Base-by-base conservation (phyloP, 345 rosid genomes). In the Ricinus communis region DNA sequence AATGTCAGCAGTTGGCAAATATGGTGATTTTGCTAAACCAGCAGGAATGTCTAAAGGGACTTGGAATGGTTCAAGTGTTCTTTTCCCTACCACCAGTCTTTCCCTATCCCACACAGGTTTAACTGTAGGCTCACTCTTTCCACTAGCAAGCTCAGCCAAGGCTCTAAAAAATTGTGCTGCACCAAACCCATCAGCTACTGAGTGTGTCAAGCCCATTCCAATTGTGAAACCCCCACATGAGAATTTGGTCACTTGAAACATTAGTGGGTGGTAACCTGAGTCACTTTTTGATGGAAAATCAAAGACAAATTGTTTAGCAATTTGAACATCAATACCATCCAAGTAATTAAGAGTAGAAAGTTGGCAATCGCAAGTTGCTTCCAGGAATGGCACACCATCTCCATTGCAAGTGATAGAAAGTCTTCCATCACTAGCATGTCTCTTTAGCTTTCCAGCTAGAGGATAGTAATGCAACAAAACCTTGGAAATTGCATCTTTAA, bases 81-180 rank as follows among this genome's bases (percentile, higher is more conserved):
- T 7, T 49, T 59, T 47, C 6, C 60, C 46, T 53, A 31, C 70
- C 10, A 69, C 73, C 1, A 87, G 75, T 28, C 43, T 69, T 46
- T 83, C 79, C 63, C 91, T 77, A 33, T 85, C 82, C 91, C 91
- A 87, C 5, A 85, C 80, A 0, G 88, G 91, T 22, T 85, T 73
- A 61, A 67, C 71, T 7, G 80, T 63, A 22, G 89, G 89, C 55
- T 79, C 79, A 43, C 46, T 65, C 66, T 72, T 78, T 27, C 62
- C 77, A 56, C 75, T 71, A 19, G 80, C 80, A 41, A 85, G 60
- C 74, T 87, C 89, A 28, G 82, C 77, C 49, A 85, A 41, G 50
- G 89, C 80, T 73, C 71, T 77, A 25, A 77, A 86, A 68, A 88
- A 78, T 58, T 80, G 87, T 70, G 87, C 72, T 27, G 87, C 88